Evolutionary conservation across 129 eudicot genomes (phyloP), one percentile per base, ranked within the genome.

Genomic region (Calendula officinalis): DNA sequence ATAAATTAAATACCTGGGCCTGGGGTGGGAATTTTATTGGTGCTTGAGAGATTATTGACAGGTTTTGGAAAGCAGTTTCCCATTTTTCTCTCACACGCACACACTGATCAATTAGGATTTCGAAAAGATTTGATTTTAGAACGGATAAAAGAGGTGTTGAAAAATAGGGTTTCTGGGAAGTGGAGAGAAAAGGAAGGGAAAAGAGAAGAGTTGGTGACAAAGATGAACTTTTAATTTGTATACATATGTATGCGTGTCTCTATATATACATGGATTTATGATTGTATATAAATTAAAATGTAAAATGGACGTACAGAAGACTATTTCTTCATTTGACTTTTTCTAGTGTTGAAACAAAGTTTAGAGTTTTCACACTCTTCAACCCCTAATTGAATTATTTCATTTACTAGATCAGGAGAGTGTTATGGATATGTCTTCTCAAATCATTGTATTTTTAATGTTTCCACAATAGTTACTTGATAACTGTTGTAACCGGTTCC

Each of bases 51-150:
- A 65, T 56, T 68, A 57, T 40, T 72, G 6, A 71, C 91, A 33
- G 83, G 84, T 59, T 80, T 76, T 50, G 87, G 88, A 67, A 41
- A 85, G 56, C 96, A 88, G 64, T 70, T 78, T 54, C 96, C 96
- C 96, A 88, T 88, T 12, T 73, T 60, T 64, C 58, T 73, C 57
- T 56, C 22, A 52, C 37, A 8, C 45, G 12, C 13, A 5, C 62
- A 49, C 63, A 8, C 64, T 40, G 34, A 48, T 32, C 30, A 71
- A 8, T 50, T 55, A 40, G 47, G 48, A 63, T 64, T 62, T 30
- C 6, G 36, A 43, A 6, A 66, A 2, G 42, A 41, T 46, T 3
- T 34, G 66, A 38, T 16, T 72, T 66, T 56, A 32, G 53, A 35
- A 46, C 44, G 58, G 40, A 72, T 32, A 64, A 32, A n/a, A n/a